phyloP scores from a whole-genome alignment of 495 filamentous ascomycete species.

The Aspergillus incahuasiensis region DNA sequence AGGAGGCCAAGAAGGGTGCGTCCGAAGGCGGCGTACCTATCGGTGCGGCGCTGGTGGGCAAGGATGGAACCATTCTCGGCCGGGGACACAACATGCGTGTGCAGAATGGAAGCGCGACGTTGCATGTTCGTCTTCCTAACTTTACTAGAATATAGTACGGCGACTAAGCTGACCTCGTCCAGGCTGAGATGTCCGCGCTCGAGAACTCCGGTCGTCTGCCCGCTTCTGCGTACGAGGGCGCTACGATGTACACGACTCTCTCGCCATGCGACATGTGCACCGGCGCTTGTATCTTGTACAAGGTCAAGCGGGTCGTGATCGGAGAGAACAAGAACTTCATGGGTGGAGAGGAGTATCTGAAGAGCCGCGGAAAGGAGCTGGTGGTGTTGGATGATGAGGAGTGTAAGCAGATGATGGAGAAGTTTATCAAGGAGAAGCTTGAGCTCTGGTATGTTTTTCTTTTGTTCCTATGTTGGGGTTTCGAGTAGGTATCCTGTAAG shows the following conservation, averaged over 20 bases:
- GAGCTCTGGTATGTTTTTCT: constrained; percentile 60
- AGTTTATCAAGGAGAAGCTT: constrained; percentile 72
- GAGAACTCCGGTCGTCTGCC: constrained; percentile 74
- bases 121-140: constrained; percentile 55
- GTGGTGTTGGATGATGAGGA: constrained; percentile 64
- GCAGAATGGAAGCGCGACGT: constrained; percentile 68
- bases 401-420: constrained; percentile 69
- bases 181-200: constrained; percentile 79
- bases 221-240: constrained; percentile 63
- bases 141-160: too few relatives aligned
- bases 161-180: too few relatives aligned
- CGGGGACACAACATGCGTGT: constrained; percentile 78
- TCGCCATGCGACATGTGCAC: constrained; percentile 90
- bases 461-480: not conserved
- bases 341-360: constrained; percentile 71
- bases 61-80: constrained; percentile 69
- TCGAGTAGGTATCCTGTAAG: not conserved
- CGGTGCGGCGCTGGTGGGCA: constrained; percentile 67
- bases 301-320: constrained; percentile 74
- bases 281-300: constrained; percentile 76
- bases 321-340: constrained; percentile 79
- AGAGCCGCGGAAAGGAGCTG: constrained; percentile 68
- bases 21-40: constrained; percentile 81
- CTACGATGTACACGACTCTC: constrained; percentile 84
- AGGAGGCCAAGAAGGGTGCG: constrained; percentile 64